phyloP scores from a whole-genome alignment of 2,329 filamentous ascomycete species.

The Colletotrichum cordylinicola region DNA sequence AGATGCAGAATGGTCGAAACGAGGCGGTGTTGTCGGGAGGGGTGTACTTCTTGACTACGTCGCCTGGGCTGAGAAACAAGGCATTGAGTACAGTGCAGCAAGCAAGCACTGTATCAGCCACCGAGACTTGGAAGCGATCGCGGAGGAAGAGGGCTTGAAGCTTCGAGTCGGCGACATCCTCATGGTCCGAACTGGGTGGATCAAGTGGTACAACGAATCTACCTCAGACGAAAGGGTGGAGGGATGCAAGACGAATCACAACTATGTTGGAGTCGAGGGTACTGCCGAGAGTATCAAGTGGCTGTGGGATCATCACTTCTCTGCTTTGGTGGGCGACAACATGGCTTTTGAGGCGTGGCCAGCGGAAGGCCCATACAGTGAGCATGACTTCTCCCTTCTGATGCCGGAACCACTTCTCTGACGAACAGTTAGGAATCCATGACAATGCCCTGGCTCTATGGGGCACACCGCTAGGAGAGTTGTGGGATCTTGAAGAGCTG shows the following conservation, averaged over 20 bases:
- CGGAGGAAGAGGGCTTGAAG: neutral
- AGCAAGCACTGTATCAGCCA: neutral
- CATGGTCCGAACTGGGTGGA: neutral
- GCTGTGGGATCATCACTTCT: neutral
- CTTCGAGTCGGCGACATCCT: neutral
- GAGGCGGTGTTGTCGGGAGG: neutral
- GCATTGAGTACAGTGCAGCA: neutral
- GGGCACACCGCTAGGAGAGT: neutral
- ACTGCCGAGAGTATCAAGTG: neutral
- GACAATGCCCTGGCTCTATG: neutral
- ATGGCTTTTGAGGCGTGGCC: neutral
- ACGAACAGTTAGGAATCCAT: neutral
- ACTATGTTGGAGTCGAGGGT: neutral
- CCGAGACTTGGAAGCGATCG: neutral
- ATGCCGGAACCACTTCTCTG: neutral
- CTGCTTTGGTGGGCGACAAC: neutral
- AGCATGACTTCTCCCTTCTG: neutral
- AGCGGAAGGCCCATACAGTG: neutral
- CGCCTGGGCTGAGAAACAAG: neutral
- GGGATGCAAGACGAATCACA: neutral
- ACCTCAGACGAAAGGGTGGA: neutral
- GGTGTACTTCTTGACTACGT: neutral
- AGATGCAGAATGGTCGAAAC: neutral
- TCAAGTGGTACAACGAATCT: neutral
- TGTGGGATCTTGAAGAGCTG: neutral